Conservation (phyloP, 768 basidiomycete genomes). For the Boletus patriciae region DNA sequence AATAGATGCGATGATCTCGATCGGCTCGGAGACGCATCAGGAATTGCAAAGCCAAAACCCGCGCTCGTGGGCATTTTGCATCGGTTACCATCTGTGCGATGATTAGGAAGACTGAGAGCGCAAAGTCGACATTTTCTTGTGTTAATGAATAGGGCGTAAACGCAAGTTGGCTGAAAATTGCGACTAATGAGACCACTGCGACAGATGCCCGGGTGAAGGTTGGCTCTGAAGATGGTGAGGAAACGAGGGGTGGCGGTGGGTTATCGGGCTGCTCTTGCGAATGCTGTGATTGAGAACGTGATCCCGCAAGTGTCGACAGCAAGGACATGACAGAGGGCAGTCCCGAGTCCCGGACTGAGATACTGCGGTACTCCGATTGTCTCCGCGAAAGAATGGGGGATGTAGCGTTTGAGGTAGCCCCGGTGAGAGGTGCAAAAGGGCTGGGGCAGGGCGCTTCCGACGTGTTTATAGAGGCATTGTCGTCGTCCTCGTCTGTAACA, state of each 20-base stretch:
- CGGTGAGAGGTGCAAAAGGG: conserved; percentile 26
- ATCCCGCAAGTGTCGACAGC: conserved; percentile 60
- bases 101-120: conserved; percentile 51
- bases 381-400: conserved; percentile 59
- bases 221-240: conserved; percentile 28
- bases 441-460: conserved; percentile 41
- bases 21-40: conserved; percentile 87
- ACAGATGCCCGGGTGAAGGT: conserved; percentile 49
- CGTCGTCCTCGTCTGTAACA: conserved; percentile 42
- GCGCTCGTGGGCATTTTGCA: conserved; percentile 55
- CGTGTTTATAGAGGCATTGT: conserved; percentile 41
- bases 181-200: conserved; percentile 62
- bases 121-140: conserved; percentile 49
- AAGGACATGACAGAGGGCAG: conserved; percentile 65
- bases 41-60: conserved; percentile 80
- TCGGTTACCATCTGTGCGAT: conserved; percentile 49
- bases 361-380: conserved; percentile 52
- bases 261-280: conserved; percentile 40
- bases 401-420: conserved; percentile 35
- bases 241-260: conserved; percentile 29
- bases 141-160: conserved; percentile 63
- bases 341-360: conserved; percentile 45
- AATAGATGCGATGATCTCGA: conserved; percentile 83
- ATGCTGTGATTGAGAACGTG: conserved; percentile 59
- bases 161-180: conserved; percentile 66